Evolutionary conservation across 139 green algal species (phyloP).

Genomic region (Pycnococcus provasolii): DNA sequence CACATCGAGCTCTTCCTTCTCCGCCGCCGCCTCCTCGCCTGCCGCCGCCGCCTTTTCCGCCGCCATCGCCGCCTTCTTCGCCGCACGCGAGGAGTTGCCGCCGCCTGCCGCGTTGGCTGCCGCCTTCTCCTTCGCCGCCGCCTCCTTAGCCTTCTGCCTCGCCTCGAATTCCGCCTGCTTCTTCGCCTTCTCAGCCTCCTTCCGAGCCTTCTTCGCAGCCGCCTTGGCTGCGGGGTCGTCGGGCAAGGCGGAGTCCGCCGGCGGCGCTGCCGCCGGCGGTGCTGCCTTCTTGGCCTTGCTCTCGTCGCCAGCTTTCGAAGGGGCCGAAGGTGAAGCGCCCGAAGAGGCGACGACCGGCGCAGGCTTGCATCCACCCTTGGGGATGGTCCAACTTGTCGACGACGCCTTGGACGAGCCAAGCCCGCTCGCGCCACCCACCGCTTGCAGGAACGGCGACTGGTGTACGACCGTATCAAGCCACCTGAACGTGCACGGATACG

Average conservation of each 20-base stretch:
- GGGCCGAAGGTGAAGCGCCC: too few relatives aligned
- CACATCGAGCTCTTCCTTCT: conserved; percentile 38
- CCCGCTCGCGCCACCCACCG: too few relatives aligned
- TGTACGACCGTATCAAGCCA: too few relatives aligned
- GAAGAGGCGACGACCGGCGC: too few relatives aligned
- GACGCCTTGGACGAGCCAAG: too few relatives aligned
- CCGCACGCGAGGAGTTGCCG: not conserved
- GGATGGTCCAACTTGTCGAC: too few relatives aligned
- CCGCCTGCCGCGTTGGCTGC: not conserved
- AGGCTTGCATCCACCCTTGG: too few relatives aligned
- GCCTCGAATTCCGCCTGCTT: conserved; percentile 11
- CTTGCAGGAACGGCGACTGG: too few relatives aligned
- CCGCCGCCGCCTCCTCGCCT: conserved; percentile 37
- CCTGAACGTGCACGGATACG: too few relatives aligned
- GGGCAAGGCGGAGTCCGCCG: conserved; percentile 52
- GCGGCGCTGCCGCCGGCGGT: too few relatives aligned
- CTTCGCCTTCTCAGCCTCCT: conserved; percentile 16
- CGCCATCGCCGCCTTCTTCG: conserved; percentile 15
- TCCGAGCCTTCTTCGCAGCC: conserved; percentile 48
- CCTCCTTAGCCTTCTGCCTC: conserved; percentile 56
- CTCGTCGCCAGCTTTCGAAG: too few relatives aligned
- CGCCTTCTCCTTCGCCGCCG: conserved; percentile 65
- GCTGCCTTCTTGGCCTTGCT: too few relatives aligned
- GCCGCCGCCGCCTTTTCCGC: conserved; percentile 19
- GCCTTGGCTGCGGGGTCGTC: conserved; percentile 56